These are phyloP conservation scores for Boletus fagicola DNA, from an alignment of 768 basidiomycete species.

Conservation along the genomic window DNA sequence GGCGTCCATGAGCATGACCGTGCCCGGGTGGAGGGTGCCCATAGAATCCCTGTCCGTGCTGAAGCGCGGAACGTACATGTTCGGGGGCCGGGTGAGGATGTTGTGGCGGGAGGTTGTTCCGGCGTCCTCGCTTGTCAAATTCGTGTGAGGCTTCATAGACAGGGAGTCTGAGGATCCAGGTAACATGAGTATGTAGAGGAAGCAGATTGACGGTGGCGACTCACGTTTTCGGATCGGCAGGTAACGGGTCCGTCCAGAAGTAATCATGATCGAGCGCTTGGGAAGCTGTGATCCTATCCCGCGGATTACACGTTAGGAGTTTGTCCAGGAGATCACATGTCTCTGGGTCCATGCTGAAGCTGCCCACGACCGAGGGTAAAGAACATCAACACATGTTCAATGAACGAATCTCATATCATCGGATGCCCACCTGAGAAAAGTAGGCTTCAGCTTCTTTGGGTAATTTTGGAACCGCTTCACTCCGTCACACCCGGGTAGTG, in stretches of 20 bases:
- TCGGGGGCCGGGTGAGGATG: constrained; percentile 30
- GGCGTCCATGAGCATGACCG: constrained; percentile 29
- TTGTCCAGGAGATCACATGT: constrained; percentile 82
- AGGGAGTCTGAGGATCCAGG: constrained; percentile 49
- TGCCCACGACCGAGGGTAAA: constrained; percentile 7
- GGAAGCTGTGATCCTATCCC: constrained; percentile 76
- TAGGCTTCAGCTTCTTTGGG: constrained; percentile 53
- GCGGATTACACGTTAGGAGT: constrained; percentile 80
- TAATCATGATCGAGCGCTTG: constrained; percentile 91
- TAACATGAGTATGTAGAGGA: background rate
- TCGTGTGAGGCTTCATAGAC: constrained; percentile 82
- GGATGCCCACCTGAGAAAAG: constrained; percentile 58
- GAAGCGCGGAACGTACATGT: constrained; percentile 35
- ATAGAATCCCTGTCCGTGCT: constrained; percentile 28
- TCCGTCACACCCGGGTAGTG: constrained; percentile 76
- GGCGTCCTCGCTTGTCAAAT: constrained; percentile 71
- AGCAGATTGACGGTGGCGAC: constrained; percentile 21
- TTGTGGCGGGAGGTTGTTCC: constrained; percentile 37
- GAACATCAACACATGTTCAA: constrained; percentile 3
- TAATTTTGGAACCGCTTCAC: constrained; percentile 59
- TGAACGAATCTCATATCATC: background rate
- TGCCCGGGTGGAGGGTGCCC: constrained; percentile 35
- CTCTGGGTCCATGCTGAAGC: constrained; percentile 61
- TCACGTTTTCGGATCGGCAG: constrained; percentile 80
- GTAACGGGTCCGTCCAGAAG: constrained; percentile 89